Evolutionary conservation across 2,329 filamentous ascomycete genomes (phyloP).

Genomic region (Lachnellula suecica): DNA sequence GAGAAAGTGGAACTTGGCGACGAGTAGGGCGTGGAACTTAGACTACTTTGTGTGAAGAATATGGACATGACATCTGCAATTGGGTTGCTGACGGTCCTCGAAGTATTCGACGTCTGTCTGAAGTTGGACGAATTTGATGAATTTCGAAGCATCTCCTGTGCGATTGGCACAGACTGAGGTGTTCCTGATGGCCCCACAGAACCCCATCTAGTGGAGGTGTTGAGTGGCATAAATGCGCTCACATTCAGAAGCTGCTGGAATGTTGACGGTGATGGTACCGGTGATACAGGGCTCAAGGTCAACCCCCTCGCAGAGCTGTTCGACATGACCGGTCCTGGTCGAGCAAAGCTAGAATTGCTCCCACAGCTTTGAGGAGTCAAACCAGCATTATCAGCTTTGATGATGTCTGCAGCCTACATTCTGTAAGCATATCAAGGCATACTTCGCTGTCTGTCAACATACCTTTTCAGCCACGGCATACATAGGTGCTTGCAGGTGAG

Average conservation of each 20-base stretch:
- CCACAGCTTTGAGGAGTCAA: constrained; percentile 14
- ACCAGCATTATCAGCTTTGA: constrained; percentile 22
- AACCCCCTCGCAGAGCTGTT: neutral
- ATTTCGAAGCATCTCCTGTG: neutral
- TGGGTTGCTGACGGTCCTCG: neutral
- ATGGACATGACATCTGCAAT: neutral
- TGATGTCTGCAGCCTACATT: constrained; percentile 25
- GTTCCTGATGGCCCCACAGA: neutral
- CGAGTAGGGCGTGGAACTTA: neutral
- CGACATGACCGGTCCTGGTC: constrained; percentile 1
- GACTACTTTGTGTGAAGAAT: neutral
- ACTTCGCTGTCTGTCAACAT: no score
- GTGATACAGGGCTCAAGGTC: neutral
- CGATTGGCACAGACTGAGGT: neutral
- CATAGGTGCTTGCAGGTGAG: constrained; percentile 23
- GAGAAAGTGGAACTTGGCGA: no score
- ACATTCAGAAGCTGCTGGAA: neutral
- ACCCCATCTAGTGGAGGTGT: neutral
- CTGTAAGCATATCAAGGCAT: neutral
- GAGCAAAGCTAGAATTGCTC: constrained; percentile 2
- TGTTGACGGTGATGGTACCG: neutral
- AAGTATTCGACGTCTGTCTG: neutral
- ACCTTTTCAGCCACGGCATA: constrained; percentile 29
- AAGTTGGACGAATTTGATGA: neutral
- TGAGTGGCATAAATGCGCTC: neutral